Base-by-base conservation (phyloP, 805 yeast species). In the Candida morakotiae region DNA sequence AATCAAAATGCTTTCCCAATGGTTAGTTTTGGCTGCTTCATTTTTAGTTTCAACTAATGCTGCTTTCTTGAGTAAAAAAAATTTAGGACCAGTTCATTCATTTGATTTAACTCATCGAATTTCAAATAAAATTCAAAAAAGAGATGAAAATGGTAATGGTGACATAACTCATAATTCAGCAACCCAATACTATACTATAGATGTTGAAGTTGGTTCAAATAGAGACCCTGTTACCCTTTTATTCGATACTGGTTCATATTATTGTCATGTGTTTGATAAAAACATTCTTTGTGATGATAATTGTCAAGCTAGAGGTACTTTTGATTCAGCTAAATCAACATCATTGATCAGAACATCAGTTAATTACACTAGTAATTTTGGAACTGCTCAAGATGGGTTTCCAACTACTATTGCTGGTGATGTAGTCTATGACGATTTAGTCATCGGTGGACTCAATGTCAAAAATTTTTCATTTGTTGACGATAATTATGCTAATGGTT, bases 241-340 rank as follows among this genome's bases (percentile, higher is more conserved):
- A 5, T 25, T 34, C 5, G 31, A 34, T 34, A 34, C 37, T 4
- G 37, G 37, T 5, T 7, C 9, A 5, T 34, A 8, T 8, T 13
- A 14, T 11, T 10, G 23, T 9, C 24, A 26, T 14, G 16, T 34
- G 7, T 3, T 27, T 14, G 31, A 26, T n/a, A 6, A 14, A 4
- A 7, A 18, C 14, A 28, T 10, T 7, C 5, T 4, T 13, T 34
- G 37, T 20, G 9, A 3, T 9, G 14, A 17, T 18, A 19, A 19
- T 9, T 34, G 37, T 15, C n/a, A 27, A 26, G 4, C 4, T 6
- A 13, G 8, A 3, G 26, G 31, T 11, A 26, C 31, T 19, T 34
- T 14, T 19, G 16, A 26, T 26, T 20, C 26, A 5, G 15, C 14
- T 8, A 14, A 17, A 9, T 34, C 37, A 10, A 34, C 37, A 4